Evolutionary conservation across 768 basidiomycete species (phyloP).

Genomic region (Podaxis mareebaensis): DNA sequence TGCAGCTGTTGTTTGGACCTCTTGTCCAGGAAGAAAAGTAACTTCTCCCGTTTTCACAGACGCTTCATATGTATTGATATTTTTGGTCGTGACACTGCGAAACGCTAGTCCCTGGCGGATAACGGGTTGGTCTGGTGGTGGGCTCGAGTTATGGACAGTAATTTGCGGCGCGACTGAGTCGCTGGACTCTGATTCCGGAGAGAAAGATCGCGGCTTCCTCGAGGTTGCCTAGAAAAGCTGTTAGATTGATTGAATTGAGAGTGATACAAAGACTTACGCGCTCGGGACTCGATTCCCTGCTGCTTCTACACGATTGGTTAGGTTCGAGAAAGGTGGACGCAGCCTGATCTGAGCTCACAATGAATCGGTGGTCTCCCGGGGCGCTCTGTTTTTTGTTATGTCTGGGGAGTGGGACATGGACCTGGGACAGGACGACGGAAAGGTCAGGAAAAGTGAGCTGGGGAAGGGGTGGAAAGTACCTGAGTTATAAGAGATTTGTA

Average conservation of each 20-base stretch:
- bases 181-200: slow-evolving; percentile 44
- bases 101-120: slow-evolving; percentile 64
- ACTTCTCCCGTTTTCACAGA: slow-evolving; percentile 26
- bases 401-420: slow-evolving; percentile 15
- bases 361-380: slow-evolving; percentile 23
- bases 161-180: slow-evolving; percentile 38
- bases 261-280: slow-evolving; percentile 34
- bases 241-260: slow-evolving; percentile 5
- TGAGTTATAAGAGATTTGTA: not conserved
- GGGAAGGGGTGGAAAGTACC: not conserved
- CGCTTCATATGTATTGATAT: slow-evolving; percentile 45
- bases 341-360: slow-evolving; percentile 31
- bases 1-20: slow-evolving; percentile 24
- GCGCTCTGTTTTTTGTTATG: slow-evolving; percentile 1
- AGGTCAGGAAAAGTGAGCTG: not conserved
- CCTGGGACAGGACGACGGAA: not conserved
- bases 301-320: slow-evolving; percentile 42
- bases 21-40: slow-evolving; percentile 59
- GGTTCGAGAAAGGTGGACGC: not conserved
- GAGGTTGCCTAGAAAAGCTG: slow-evolving; percentile 32
- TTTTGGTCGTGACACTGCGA: slow-evolving; percentile 24
- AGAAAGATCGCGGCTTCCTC: slow-evolving; percentile 44
- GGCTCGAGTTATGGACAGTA: slow-evolving; percentile 48
- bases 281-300: slow-evolving; percentile 55
- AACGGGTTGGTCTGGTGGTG: slow-evolving; percentile 48